Percentiles rank a stretch among this genome's conserved stretches.
Conservation (phyloP, 2,329 filamentous ascomycete species). For the Ophiocordyceps australis region DNA sequence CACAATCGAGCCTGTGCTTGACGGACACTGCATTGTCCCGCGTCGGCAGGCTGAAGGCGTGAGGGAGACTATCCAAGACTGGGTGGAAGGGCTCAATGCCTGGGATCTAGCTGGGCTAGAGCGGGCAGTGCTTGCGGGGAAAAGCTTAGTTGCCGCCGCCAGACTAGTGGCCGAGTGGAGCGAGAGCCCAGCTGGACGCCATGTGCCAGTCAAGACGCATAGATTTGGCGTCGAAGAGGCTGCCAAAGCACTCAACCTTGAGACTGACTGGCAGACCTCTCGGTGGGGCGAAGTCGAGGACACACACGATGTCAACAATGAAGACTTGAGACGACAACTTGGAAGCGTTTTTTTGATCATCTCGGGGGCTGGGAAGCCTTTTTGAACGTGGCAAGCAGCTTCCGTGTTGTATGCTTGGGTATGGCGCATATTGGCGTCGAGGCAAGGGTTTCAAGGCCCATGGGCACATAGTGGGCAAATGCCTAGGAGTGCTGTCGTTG, state of each 20-base stretch:
- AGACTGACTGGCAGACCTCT: constrained; percentile 77
- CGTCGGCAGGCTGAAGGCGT: constrained; percentile 55
- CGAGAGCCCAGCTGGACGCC: constrained; percentile 42
- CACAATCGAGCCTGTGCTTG: constrained; percentile 62
- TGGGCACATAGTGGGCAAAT: no score
- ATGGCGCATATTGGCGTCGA: no score
- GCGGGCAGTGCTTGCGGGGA: constrained; percentile 65
- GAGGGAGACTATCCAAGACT: constrained; percentile 58
- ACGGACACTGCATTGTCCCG: constrained; percentile 59
- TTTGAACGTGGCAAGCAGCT: not conserved
- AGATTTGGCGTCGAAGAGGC: constrained; percentile 71
- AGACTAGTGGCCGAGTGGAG: constrained; percentile 79
- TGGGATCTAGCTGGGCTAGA: constrained; percentile 83
- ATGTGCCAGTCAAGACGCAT: constrained; percentile 8
- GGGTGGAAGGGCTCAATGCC: constrained; percentile 52
- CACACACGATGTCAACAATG: constrained; percentile 89
- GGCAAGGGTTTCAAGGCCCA: no score
- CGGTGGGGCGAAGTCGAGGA: constrained; percentile 97
- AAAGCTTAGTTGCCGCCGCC: constrained; percentile 65
- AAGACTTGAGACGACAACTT: constrained; percentile 74
- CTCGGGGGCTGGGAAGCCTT: constrained; percentile 34
- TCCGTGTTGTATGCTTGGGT: no score
- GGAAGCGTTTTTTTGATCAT: constrained; percentile 76
- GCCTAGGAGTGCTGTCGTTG: no score
- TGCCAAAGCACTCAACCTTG: constrained; percentile 56